A percentile compares a stretch with the other conserved stretches of the same genome.
Conservation (phyloP, 441 rosid species). For the Jatropha multifida region DNA sequence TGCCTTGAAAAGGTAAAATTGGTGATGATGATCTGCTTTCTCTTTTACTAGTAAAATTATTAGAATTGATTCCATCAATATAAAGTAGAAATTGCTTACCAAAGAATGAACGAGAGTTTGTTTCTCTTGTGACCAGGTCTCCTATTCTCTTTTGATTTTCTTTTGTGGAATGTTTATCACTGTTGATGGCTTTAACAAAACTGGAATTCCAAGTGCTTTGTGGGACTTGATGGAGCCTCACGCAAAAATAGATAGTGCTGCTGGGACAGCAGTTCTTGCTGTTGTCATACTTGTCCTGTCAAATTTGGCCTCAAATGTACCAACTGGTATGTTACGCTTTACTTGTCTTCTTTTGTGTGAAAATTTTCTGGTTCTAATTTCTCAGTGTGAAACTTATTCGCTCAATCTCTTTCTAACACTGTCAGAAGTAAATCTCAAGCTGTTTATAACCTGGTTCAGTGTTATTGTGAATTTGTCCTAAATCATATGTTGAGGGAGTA, state of each 20-base stretch:
- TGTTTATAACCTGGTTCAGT: too few relatives aligned
- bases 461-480: too few relatives aligned
- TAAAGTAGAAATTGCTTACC: not conserved
- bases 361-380: too few relatives aligned
- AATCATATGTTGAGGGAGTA: not conserved
- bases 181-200: conserved; percentile 72
- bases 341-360: too few relatives aligned
- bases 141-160: conserved; percentile 75
- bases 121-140: conserved; percentile 47
- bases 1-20: conserved; percentile 65
- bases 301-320: conserved; percentile 68
- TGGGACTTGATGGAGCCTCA: conserved; percentile 80
- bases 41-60: not conserved
- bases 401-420: too few relatives aligned
- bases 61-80: not conserved
- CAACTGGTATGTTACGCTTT: too few relatives aligned
- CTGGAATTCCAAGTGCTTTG: conserved; percentile 69
- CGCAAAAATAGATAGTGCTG: conserved; percentile 41
- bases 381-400: too few relatives aligned
- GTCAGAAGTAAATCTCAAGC: too few relatives aligned
- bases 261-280: conserved; percentile 58
- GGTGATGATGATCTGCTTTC: not conserved
- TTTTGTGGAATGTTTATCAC: conserved; percentile 93
- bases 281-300: conserved; percentile 64
- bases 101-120: too few relatives aligned